Evolutionary conservation across 805 yeast species (phyloP), one percentile per base, ranked within the genome.

Genomic region (Saccharomycopsis capsularis): DNA sequence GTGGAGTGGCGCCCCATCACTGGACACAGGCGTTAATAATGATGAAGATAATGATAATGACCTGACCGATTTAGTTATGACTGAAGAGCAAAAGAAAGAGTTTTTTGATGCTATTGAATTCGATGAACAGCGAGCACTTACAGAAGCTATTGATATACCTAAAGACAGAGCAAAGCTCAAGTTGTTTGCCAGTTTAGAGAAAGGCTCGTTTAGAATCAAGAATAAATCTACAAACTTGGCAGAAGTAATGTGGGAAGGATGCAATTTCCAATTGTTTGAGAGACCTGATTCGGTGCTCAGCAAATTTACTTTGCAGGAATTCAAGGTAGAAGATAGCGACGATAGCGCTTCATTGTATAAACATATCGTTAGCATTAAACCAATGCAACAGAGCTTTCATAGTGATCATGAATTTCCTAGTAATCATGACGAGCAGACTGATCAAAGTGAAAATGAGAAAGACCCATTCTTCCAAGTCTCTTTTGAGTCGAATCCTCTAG

Each of bases 81-180:
- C 93, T 0, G 95, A 87, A 13, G 95, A 89, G 56, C 96, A 93
- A 60, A 74, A 86, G 54, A 75, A 87, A 60, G 99, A 95, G 51
- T 70, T 93, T 19, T 90, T 88, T 60, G 95, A 87, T 52, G 95
- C 97, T 0, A 90, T 93, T 55, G 99, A 90, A 54, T 90, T 82
- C 57, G 86, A 90, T 57, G 96, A 90, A 53, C 65, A 71, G 19
- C 70, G 75, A 43, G 69, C 68, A 1, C 48, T 75, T 1, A 59
- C 71, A 1, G 79, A 78, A 25, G 68, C 82, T 1, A 66, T 80
- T 4, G 82, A 84, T 51, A 59, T 85, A 2, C 95, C 96, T 0
- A 75, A 79, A 46, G 95, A 88, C 50, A 68, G 86, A 32, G 76
- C 84, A 3, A 76, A 76, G n/a, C 59, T 83, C 47, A 84, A 83